Base-by-base conservation (phyloP, 257 asterid genomes). In the Verbena officinalis region DNA sequence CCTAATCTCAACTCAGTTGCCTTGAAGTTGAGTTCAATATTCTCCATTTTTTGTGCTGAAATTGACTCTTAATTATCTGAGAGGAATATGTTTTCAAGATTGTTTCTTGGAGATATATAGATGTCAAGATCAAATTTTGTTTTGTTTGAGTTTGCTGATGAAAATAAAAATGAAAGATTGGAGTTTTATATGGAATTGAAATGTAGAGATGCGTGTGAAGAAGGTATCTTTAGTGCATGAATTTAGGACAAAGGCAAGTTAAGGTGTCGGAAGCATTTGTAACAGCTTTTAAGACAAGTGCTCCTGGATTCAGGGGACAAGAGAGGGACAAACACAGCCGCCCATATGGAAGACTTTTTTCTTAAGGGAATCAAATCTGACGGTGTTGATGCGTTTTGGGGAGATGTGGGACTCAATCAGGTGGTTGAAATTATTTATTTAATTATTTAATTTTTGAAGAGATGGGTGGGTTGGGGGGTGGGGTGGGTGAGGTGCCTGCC, bases 1-100 rank as follows among this genome's bases (percentile, higher is more conserved):
- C 97, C 97, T 52, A 91, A 64, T 71, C 91, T 76, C 9, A 90
- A 90, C 85, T 87, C 97, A 31, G 97, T 90, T 20, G 86, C 97
- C 81, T 78, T 84, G 30, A 91, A 78, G 73, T 86, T 88, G 45
- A 86, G 71, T 68, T 58, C 62, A 42, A 69, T 54, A 49, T 69
- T 59, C 34, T 65, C 84, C 90, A 81, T 77, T 46, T 70, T 39
- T 59, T 15, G 19, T 59, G 5, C 24, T 27, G 50, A 65, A 24
- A 34, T 21, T 38, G 43, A 16, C 15, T 10, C 16, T 12, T 19
- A 9, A 14, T n/a, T n/a, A n/a, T 38, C 30, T 33, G 19, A 16
- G 40, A 33, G n/a, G n/a, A 13, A 10, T 31, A 3, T 49, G 4
- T 0, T 12, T 22, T 11, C 0, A 27, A 27, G 33, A 27, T 27